Evolutionary conservation across 2,329 filamentous ascomycete species (phyloP).

Genomic region (Phialocephala subalpina): DNA sequence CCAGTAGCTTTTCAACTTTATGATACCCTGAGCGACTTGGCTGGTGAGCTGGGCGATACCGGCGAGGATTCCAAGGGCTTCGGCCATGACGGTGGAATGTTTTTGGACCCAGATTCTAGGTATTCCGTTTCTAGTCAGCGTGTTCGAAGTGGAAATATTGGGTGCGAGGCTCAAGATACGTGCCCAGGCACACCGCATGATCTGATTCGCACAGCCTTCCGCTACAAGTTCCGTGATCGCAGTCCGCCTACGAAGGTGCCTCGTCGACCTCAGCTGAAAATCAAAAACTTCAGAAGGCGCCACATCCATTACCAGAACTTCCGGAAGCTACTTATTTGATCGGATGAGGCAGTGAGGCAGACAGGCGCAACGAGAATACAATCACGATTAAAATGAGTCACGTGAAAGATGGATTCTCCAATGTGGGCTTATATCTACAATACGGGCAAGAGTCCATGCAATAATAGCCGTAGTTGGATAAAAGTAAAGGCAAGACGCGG

Average conservation of each 20-base stretch:
- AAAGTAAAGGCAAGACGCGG: too few species aligned
- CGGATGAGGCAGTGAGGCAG: too few species aligned
- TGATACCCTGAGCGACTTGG: neutral
- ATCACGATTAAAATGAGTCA: too few species aligned
- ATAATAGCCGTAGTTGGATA: too few species aligned
- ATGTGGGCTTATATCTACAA: too few species aligned
- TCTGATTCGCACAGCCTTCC: neutral
- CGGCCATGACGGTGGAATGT: neutral
- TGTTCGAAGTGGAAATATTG: neutral
- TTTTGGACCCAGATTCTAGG: neutral
- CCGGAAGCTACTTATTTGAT: too few species aligned
- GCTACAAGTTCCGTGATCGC: neutral
- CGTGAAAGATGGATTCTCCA: too few species aligned
- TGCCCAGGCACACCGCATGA: neutral
- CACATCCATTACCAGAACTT: too few species aligned
- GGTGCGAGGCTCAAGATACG: neutral
- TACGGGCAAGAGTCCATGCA: too few species aligned
- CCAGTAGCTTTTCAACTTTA: slow-evolving; percentile 3
- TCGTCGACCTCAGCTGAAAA: neutral
- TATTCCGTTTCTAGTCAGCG: neutral
- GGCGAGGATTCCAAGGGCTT: neutral
- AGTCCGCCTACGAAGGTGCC: neutral
- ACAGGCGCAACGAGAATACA: too few species aligned
- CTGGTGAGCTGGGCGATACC: neutral
- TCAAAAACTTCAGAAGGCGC: too few species aligned